Conservation (phyloP, 2,329 filamentous ascomycete species). For the Sclerotinia minor region DNA sequence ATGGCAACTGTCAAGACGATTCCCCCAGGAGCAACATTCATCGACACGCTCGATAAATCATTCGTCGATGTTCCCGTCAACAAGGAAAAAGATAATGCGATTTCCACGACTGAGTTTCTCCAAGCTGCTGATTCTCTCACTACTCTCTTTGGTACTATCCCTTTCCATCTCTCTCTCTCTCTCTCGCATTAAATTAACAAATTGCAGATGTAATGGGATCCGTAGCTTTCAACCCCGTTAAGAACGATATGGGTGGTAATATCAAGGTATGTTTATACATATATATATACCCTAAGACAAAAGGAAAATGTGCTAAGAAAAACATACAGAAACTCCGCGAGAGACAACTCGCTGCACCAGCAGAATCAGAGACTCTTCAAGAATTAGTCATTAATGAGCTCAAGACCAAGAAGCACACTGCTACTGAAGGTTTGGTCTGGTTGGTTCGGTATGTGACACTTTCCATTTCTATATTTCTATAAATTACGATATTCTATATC, state of each 20-base stretch:
- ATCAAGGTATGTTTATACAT: conserved; percentile 65
- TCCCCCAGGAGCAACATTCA: conserved; percentile 61
- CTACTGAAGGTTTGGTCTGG: conserved; percentile 90
- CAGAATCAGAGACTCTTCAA: conserved; percentile 81
- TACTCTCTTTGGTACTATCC: conserved; percentile 73
- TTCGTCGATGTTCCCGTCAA: conserved; percentile 82
- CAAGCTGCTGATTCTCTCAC: conserved; percentile 86
- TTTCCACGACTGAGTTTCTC: conserved; percentile 84
- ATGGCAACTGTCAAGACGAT: conserved; percentile 39
- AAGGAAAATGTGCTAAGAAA: conserved; percentile 17
- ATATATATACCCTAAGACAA: no score
- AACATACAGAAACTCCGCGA: conserved; percentile 77
- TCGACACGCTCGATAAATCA: conserved; percentile 80
- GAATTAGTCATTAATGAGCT: conserved; percentile 83
- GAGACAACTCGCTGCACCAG: conserved; percentile 74
- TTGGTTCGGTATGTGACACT: conserved; percentile 68
- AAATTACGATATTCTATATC: conserved; percentile 11
- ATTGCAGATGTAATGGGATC: conserved; percentile 60
- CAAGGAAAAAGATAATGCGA: conserved; percentile 69
- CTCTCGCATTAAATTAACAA: not conserved
- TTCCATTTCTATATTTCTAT: conserved; percentile 49
- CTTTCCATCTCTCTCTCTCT: not conserved
- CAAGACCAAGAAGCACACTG: conserved; percentile 83
- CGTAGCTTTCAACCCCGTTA: conserved; percentile 84
- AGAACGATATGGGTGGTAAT: conserved; percentile 88